phyloP scores from a whole-genome alignment of 2,329 filamentous ascomycete species.

The Colletotrichum eremochloae region DNA sequence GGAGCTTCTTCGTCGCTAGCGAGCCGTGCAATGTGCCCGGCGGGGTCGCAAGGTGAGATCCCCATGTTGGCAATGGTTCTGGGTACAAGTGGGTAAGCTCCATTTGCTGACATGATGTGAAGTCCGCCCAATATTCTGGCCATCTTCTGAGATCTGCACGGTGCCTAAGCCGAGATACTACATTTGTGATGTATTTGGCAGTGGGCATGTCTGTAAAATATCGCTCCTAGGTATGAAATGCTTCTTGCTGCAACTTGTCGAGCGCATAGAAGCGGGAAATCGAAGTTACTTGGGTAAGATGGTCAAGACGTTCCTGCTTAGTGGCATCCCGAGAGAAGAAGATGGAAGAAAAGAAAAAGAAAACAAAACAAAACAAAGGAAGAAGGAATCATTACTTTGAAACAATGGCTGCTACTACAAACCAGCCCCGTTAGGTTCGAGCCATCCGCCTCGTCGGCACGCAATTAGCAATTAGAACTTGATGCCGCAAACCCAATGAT shows the following conservation, averaged over 20 bases:
- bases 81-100: background rate
- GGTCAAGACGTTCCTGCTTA: background rate
- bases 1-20: constrained; percentile 56
- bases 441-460: constrained; percentile 14
- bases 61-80: background rate
- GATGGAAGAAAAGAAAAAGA: background rate
- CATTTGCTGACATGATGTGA: constrained; percentile 1
- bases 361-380: no score
- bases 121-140: constrained; percentile 54
- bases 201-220: background rate
- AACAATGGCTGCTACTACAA: background rate
- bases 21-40: constrained; percentile 53
- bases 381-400: background rate
- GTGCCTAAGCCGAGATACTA: background rate
- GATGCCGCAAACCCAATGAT: constrained; percentile 9
- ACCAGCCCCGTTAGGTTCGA: background rate
- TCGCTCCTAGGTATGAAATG: background rate
- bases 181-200: background rate
- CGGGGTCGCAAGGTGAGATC: constrained; percentile 45
- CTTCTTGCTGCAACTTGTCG: background rate
- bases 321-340: background rate
- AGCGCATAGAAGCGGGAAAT: background rate
- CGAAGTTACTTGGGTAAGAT: background rate
- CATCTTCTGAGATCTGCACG: constrained; percentile 49
- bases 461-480: constrained; percentile 9